Base-by-base conservation (phyloP, 2,329 filamentous ascomycete genomes). In the Fusarium albosuccineum region DNA sequence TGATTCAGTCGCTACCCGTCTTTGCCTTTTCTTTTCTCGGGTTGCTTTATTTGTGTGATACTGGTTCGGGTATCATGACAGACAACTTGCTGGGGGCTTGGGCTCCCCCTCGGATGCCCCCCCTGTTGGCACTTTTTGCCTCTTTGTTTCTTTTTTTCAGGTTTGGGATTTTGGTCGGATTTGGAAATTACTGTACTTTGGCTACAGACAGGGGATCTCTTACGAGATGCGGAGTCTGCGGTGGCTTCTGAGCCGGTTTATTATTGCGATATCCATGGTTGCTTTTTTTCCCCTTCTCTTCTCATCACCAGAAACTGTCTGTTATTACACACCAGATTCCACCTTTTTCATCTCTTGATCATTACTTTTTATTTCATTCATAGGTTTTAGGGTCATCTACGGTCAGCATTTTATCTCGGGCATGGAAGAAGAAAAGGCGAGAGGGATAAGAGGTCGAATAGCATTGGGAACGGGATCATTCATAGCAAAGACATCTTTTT, bases 221-320 rank as follows among this genome's bases (percentile, higher is more conserved):
- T 58, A 46, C 39, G 53, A 61, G 37, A 51, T 53, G 68, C 33
- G 53, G 66, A 71, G 66, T 62, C 57, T 40, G 48, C n/a, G 60
- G 64, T 60, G 50, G 59, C 62, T 64, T 59, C 34, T 46, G 37
- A 55, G 40, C 57, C 34, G 53, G 49, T 66, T 57, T 57, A 53
- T 57, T 66, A 26, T 53, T 65, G 61, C 51, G 57, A 67, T 71
- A 61, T 66, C 66, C 55, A 62, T 62, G 36, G 37, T 57, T 62
- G 39, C 42, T 30, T 63, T 60, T 57, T 37, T 11, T 51, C 30
- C 39, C 45, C n/a, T 48, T 60, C 5, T 40, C 36, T 34, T 46
- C 13, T 41, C 27, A 26, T 44, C 42, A 51, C 42, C 56, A 17
- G 34, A 33, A 41, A 34, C 26, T 39, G 36, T 34, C 54, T 46